Evolutionary conservation across 148 eudicot species (phyloP).

Genomic region (Hydrangea macrophylla): DNA sequence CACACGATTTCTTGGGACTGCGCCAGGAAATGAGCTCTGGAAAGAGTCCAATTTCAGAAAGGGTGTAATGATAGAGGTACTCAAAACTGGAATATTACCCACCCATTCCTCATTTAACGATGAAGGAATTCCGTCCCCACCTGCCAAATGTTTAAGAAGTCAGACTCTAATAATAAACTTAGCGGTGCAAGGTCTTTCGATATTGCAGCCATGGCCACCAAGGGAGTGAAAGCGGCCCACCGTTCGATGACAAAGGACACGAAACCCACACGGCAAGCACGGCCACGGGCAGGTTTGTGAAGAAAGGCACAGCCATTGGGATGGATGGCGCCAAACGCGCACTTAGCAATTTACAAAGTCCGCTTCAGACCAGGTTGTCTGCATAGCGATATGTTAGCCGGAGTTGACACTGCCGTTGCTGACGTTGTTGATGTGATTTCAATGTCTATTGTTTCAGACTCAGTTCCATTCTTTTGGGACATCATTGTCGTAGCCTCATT

Average conservation of each 20-base stretch:
- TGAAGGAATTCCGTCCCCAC: conserved; percentile 30
- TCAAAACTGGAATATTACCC: conserved; percentile 25
- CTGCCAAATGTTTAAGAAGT: conserved; percentile 22
- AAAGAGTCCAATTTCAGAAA: conserved; percentile 23
- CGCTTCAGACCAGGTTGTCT: conserved; percentile 20
- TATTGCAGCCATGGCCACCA: conserved; percentile 2
- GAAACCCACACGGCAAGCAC: conserved; percentile 10
- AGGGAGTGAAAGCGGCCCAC: background rate
- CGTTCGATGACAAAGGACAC: conserved; percentile 6
- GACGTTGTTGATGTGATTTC: conserved; percentile 50
- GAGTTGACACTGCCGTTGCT: conserved; percentile 33
- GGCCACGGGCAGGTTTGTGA: background rate
- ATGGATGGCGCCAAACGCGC: conserved; percentile 14
- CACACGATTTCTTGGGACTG: conserved; percentile 30
- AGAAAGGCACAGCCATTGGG: conserved; percentile 11
- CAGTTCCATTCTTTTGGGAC: conserved; percentile 13
- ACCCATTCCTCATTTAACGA: conserved; percentile 29
- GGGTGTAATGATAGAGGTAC: conserved; percentile 27
- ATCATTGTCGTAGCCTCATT: conserved; percentile 28
- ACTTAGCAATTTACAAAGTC: conserved; percentile 33
- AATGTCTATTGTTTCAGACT: conserved; percentile 27
- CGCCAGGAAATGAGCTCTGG: conserved; percentile 28
- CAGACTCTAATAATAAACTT: conserved; percentile 22
- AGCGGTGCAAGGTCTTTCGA: conserved; percentile 21
- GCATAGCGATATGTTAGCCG: conserved; percentile 27